Conservation (phyloP, 768 basidiomycete species). For the Phaeolepiota aurea region DNA sequence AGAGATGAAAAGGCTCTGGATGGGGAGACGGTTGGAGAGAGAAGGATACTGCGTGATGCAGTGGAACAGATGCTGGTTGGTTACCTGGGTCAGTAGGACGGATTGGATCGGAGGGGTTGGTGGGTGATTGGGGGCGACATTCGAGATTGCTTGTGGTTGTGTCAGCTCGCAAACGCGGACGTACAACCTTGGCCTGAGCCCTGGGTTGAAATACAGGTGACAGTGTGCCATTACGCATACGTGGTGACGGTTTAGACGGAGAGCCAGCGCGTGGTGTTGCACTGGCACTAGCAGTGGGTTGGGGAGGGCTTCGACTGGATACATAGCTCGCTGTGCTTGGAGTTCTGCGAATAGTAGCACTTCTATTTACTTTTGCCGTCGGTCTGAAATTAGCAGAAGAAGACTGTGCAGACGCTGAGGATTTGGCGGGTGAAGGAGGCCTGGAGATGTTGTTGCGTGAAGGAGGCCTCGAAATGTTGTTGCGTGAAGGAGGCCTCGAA, state of each 20-base stretch:
- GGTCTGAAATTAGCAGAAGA: constrained; percentile 25
- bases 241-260: constrained; percentile 33
- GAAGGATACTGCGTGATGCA: constrained; percentile 29
- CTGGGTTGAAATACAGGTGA: constrained; percentile 22
- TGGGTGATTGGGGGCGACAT: constrained; percentile 17
- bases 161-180: constrained; percentile 19
- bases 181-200: constrained; percentile 12
- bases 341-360: constrained; percentile 31
- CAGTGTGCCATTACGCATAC: constrained; percentile 24
- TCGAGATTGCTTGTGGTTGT: constrained; percentile 26
- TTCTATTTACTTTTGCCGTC: constrained; percentile 56
- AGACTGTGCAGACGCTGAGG: constrained; percentile 11
- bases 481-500: constrained; percentile 19
- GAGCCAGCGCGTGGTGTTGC: constrained; percentile 30
- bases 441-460: constrained; percentile 25
- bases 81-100: constrained; percentile 11
- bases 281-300: constrained; percentile 4
- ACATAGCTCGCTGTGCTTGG: constrained; percentile 5
- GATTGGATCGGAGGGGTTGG: constrained; percentile 15
- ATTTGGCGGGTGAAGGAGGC: constrained; percentile 34
- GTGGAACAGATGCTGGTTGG: constrained; percentile 21
- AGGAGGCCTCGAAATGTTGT: constrained; percentile 16
- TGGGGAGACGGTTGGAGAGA: constrained; percentile 22
- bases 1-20: constrained; percentile 10
- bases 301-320: not conserved